Evolutionary conservation across 352 stramenopile species (phyloP).

Genomic region (Pythium folliculosum): DNA sequence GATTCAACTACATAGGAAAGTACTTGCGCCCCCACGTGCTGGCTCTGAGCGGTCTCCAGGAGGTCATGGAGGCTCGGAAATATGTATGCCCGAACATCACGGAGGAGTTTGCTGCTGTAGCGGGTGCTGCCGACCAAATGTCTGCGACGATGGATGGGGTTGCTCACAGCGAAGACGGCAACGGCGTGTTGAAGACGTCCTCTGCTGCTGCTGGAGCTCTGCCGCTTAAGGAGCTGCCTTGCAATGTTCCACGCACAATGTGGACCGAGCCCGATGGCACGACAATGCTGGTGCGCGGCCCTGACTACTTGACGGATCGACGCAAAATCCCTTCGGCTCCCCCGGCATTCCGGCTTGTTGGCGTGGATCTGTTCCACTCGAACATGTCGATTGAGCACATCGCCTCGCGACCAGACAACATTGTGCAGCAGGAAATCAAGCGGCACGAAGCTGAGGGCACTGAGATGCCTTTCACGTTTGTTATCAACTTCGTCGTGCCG

Average conservation of each 20-base stretch:
- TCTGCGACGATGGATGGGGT: conserved; percentile 5
- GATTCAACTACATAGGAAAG: conserved; percentile 61
- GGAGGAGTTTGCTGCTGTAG: conserved; percentile 53
- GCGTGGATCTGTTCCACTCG: conserved; percentile 65
- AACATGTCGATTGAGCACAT: conserved; percentile 62
- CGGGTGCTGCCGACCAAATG: conserved; percentile 17
- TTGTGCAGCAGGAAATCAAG: conserved; percentile 60
- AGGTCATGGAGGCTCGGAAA: conserved; percentile 77
- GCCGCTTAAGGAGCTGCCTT: conserved; percentile 49
- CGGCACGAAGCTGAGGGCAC: conserved; percentile 59
- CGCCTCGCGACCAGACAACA: conserved; percentile 54
- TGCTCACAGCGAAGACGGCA: conserved; percentile 23
- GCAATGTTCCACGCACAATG: conserved; percentile 63
- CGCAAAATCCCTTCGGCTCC: conserved; percentile 74
- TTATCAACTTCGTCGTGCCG: conserved; percentile 78
- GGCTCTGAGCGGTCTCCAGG: conserved; percentile 42
- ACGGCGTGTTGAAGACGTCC: conserved; percentile 9
- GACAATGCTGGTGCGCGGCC: conserved; percentile 72
- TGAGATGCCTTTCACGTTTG: conserved; percentile 78
- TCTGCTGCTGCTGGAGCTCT: conserved; percentile 6
- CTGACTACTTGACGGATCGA: conserved; percentile 67
- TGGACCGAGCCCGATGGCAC: conserved; percentile 64
- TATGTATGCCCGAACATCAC: conserved; percentile 73
- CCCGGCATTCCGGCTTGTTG: conserved; percentile 66
- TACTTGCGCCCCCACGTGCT: conserved; percentile 43